Conservation (phyloP, 192 early-diverging fungal species). For the Coemansia sp. region DNA sequence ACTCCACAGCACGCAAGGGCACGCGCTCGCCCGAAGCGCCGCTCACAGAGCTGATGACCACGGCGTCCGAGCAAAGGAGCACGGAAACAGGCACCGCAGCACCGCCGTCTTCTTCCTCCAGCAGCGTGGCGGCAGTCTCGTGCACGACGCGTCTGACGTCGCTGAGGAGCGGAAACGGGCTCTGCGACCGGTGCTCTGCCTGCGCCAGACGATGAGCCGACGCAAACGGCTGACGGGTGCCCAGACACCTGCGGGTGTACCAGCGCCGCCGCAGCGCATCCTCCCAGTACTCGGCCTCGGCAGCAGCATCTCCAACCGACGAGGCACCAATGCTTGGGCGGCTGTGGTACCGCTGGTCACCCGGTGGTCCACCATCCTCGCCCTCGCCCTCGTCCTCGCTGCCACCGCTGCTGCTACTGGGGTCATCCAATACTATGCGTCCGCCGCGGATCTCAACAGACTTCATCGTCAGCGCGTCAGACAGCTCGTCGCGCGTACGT, state of each 20-base stretch:
- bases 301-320: background rate
- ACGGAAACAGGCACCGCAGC: slow-evolving; percentile 8
- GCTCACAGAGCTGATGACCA: slow-evolving; percentile 18
- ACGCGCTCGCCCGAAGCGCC: slow-evolving; percentile 3
- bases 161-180: slow-evolving; percentile 37
- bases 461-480: slow-evolving; percentile 49
- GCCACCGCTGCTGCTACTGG: slow-evolving; percentile 19
- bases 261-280: slow-evolving; percentile 39
- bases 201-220: slow-evolving; percentile 33
- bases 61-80: slow-evolving; percentile 36
- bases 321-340: background rate
- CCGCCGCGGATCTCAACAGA: slow-evolving; percentile 49
- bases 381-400: slow-evolving; percentile 1
- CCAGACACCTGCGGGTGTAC: slow-evolving; percentile 41
- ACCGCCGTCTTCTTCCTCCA: background rate
- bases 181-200: slow-evolving; percentile 25
- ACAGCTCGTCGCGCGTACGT: slow-evolving; percentile 25
- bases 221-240: slow-evolving; percentile 31
- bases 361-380: background rate
- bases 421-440: slow-evolving; percentile 44
- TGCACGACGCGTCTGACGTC: slow-evolving; percentile 33
- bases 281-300: slow-evolving; percentile 20
- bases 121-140: slow-evolving; percentile 10
- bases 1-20: slow-evolving; percentile 34
- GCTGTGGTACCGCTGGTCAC: background rate